phyloP scores from a whole-genome alignment of 495 filamentous ascomycete species.

The Hamigera avellanea region DNA sequence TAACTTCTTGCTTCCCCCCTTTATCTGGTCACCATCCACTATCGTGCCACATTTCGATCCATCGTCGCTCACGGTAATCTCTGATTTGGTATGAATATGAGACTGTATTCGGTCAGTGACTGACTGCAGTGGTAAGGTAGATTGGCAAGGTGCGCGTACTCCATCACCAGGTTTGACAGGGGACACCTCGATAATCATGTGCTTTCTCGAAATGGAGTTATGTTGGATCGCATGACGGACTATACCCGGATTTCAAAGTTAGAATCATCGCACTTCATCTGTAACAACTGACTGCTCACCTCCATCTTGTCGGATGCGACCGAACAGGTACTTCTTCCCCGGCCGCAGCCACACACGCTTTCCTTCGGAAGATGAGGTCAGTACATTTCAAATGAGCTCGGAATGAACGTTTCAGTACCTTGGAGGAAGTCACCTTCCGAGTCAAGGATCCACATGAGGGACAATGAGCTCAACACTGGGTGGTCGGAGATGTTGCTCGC shows the following conservation, averaged over 20 bases:
- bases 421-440: constrained; percentile 33
- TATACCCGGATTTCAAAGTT: constrained; percentile 10
- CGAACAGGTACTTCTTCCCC: constrained; percentile 71
- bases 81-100: constrained; percentile 46
- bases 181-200: constrained; percentile 66
- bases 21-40: constrained; percentile 60
- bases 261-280: not conserved
- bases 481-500: not conserved
- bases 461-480: not conserved
- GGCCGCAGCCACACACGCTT: constrained; percentile 74
- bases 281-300: constrained; percentile 13
- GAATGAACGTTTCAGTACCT: constrained; percentile 13
- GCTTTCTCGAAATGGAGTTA: constrained; percentile 78
- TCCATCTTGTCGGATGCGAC: constrained; percentile 45
- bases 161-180: constrained; percentile 55
- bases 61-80: constrained; percentile 54
- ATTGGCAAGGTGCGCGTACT: constrained; percentile 31
- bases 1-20: constrained; percentile 40
- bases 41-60: constrained; percentile 69
- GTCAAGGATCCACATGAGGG: constrained; percentile 35
- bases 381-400: not conserved
- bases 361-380: constrained; percentile 30
- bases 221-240: constrained; percentile 49
- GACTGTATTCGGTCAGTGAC: constrained; percentile 21
- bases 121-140: not conserved